Conservation (phyloP, 2,329 filamentous ascomycete species). For the Penicillium aurantiogriseum region DNA sequence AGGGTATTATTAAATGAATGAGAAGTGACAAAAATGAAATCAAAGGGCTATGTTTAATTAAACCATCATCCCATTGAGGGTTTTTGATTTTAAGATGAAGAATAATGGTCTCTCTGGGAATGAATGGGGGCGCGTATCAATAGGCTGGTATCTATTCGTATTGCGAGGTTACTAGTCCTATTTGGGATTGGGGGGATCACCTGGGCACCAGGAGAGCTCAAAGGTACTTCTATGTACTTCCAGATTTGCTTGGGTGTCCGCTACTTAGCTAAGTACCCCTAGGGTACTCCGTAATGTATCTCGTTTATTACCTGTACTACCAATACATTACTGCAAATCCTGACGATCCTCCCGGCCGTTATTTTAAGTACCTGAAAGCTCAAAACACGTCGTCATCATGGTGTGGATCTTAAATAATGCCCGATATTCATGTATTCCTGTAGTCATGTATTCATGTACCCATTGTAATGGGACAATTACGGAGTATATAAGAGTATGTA, state of each 20-base stretch:
- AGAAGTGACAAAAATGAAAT: neutral
- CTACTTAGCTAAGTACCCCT: neutral
- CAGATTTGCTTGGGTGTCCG: neutral
- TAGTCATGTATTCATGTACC: neutral
- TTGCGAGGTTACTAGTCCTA: neutral
- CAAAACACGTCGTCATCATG: slow-evolving; percentile 8
- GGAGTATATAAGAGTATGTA: neutral
- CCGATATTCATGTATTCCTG: neutral
- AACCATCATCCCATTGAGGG: neutral
- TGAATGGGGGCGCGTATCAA: slow-evolving; percentile 3
- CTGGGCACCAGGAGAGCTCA: too few relatives aligned
- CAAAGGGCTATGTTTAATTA: slow-evolving; percentile 1
- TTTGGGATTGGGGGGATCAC: neutral
- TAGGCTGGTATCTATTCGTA: slow-evolving; percentile 8
- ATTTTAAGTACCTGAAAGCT: slow-evolving; percentile 1
- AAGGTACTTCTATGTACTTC: too few relatives aligned
- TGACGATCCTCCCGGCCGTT: slow-evolving; percentile 1
- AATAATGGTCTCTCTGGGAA: neutral
- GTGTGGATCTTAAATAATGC: slow-evolving; percentile 4
- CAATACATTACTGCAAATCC: neutral
- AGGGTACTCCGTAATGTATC: neutral
- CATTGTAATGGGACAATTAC: neutral
- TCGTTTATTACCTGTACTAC: neutral
- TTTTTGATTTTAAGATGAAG: neutral
- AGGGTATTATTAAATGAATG: neutral